Conservation (phyloP, 2,329 filamentous ascomycete genomes). For the Cordyceps militaris region DNA sequence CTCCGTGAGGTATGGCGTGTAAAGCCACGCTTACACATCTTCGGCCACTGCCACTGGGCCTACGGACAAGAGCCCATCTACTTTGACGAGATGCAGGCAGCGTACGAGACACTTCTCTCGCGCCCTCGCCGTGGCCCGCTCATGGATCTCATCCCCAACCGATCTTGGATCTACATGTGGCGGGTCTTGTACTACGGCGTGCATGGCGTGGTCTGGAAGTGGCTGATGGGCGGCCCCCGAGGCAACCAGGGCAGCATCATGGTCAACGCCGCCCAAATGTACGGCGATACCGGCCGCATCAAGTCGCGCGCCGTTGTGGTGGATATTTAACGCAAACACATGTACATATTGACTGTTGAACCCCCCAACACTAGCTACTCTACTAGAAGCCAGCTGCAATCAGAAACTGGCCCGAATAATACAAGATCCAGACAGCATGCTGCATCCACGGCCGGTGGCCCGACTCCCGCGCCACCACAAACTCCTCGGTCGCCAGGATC, state of each 20-base stretch:
- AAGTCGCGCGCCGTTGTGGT: conserved; percentile 33
- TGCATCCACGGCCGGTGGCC: conserved; percentile 24
- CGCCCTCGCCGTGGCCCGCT: conserved; percentile 35
- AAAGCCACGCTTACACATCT: conserved; percentile 69
- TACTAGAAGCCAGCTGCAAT: conserved; percentile 18
- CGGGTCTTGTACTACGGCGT: conserved; percentile 39
- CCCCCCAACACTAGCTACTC: background rate
- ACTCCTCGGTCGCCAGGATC: conserved; percentile 27
- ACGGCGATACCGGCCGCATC: conserved; percentile 44
- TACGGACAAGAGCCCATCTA: conserved; percentile 62
- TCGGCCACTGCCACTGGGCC: conserved; percentile 77
- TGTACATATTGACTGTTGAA: background rate
- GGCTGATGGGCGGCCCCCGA: conserved; percentile 47
- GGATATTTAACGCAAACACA: conserved; percentile 21
- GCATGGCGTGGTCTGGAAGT: conserved; percentile 46
- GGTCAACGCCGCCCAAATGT: conserved; percentile 52
- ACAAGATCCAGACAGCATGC: conserved; percentile 28
- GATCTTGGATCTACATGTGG: conserved; percentile 39
- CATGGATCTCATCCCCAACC: conserved; percentile 39
- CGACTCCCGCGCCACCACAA: conserved; percentile 23
- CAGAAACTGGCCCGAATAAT: conserved; percentile 29
- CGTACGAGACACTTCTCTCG: conserved; percentile 60
- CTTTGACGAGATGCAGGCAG: conserved; percentile 67
- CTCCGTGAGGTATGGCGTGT: conserved; percentile 68
- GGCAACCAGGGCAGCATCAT: conserved; percentile 43